Base-by-base conservation (phyloP, 495 filamentous ascomycete species). In the Annulohypoxylon stygium region DNA sequence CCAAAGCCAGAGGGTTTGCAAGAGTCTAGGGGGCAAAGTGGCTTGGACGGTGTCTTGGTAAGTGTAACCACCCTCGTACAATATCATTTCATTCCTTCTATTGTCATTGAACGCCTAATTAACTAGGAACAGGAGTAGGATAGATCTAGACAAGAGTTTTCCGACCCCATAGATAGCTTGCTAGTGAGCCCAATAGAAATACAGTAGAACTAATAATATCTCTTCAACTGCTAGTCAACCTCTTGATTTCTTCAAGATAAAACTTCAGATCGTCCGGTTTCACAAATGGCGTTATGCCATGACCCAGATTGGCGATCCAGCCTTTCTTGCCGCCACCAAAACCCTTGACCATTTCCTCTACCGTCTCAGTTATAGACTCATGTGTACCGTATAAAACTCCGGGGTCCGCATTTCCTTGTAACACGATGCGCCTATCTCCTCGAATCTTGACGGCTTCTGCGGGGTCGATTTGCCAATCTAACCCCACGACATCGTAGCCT, bases 391-490 rank as follows among this genome's bases (percentile, higher is more conserved):
- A 99, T 43, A 99, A 84, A 47, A 96, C 88, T 30, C 96, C 96
- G 0, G 96, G 97, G 76, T 99, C 96, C 26, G 95, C 93, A 80
- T 99, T 98, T 36, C 96, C 96, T 79, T 99, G 96, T 54, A 99
- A 82, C 0, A 92, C 91, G 18, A 96, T 86, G 11, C 70, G 79
- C 69, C 96, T 83, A 65, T 91, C 86, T 66, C 89, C 87, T 65
- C 95, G 93, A 73, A 93, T 86, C 71, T 86, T 89, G 71, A 91
- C 89, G 26, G 97, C 94, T 71, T 97, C 89, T 4, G 90, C 92
- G 3, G 96, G 93, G 76, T 95, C 93, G 70, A 97, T 93, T 26
- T 95, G 88, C 96, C 96, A 99, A 80, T 99, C 96, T 64, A 99
- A 84, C 25, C 97, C 92, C 58, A 99, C 91, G 34, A 97, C 93